Conservation (phyloP, 129 eudicot genomes). For the Helianthus tuberosus region DNA sequence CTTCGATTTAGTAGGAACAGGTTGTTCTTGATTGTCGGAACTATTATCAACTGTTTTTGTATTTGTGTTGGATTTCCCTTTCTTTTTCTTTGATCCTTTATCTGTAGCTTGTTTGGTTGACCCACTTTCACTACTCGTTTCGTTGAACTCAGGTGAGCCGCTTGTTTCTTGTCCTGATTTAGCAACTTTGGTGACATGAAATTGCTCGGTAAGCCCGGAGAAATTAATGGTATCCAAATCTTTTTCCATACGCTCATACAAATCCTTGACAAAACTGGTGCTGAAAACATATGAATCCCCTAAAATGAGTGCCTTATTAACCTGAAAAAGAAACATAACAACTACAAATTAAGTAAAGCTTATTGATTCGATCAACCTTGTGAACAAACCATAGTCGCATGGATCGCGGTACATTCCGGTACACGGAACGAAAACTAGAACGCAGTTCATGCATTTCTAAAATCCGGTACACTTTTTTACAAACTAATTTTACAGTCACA, state of each 20-base stretch:
- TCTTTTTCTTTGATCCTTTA: constrained; percentile 78
- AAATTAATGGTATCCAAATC: constrained; percentile 57
- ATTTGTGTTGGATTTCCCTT: constrained; percentile 67
- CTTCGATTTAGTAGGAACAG: constrained; percentile 69
- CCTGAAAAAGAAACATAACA: constrained; percentile 49
- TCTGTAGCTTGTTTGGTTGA: constrained; percentile 57
- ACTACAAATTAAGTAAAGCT: constrained; percentile 11
- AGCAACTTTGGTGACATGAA: constrained; percentile 39
- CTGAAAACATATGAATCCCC: constrained; percentile 87
- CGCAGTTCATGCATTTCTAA: no score
- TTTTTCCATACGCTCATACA: constrained; percentile 79
- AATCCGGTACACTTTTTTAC: no score
- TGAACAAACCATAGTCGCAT: neutral
- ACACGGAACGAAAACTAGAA: no score
- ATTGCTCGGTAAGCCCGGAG: constrained; percentile 41
- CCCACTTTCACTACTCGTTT: constrained; percentile 48
- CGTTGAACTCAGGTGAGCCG: constrained; percentile 52
- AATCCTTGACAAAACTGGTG: constrained; percentile 73
- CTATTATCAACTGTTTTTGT: constrained; percentile 52
- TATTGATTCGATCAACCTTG: constrained; percentile 3
- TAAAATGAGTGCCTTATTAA: constrained; percentile 65
- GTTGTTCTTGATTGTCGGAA: constrained; percentile 59
- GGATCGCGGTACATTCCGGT: no score
- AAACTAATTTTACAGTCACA: no score
- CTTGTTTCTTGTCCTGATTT: constrained; percentile 53